A percentile compares a stretch with the other conserved stretches of the same genome.
Conservation (phyloP, 176 grass and related monocot genomes). For the Oryza australiensis region DNA sequence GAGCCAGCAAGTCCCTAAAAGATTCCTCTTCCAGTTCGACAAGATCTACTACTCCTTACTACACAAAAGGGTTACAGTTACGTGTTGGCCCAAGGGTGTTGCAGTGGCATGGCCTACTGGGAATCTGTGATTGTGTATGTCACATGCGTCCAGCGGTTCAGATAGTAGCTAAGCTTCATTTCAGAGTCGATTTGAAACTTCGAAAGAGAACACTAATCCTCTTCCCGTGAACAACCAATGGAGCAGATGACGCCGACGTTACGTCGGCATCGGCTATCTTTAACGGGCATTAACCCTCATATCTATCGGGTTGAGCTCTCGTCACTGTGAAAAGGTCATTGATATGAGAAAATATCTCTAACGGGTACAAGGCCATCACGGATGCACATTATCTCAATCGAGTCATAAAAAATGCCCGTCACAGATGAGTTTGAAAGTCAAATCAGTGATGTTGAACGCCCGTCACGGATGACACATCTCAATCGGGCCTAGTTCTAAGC, state of each 20-base stretch:
- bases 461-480: too few species aligned
- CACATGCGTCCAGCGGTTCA: neutral
- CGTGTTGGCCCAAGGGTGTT: neutral
- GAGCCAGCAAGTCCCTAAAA: conserved; percentile 31
- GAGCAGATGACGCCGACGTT: neutral
- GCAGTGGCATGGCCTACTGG: conserved; percentile 6
- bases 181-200: conserved; percentile 5
- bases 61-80: conserved; percentile 6
- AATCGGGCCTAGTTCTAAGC: too few species aligned
- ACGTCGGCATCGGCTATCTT: too few species aligned
- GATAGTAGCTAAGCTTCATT: neutral
- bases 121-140: neutral
- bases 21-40: conserved; percentile 35
- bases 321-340: too few species aligned
- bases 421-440: too few species aligned
- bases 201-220: neutral
- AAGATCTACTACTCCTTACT: conserved; percentile 20
- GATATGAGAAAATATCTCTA: too few species aligned
- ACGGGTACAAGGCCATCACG: too few species aligned
- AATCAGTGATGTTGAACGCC: too few species aligned
- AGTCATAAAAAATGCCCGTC: too few species aligned
- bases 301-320: too few species aligned
- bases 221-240: neutral
- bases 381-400: too few species aligned
- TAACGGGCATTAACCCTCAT: too few species aligned